A percentile compares a stretch with the other conserved stretches of the same genome.
Conservation (phyloP, 352 stramenopile species). For the Phytopythium oedochilum region DNA sequence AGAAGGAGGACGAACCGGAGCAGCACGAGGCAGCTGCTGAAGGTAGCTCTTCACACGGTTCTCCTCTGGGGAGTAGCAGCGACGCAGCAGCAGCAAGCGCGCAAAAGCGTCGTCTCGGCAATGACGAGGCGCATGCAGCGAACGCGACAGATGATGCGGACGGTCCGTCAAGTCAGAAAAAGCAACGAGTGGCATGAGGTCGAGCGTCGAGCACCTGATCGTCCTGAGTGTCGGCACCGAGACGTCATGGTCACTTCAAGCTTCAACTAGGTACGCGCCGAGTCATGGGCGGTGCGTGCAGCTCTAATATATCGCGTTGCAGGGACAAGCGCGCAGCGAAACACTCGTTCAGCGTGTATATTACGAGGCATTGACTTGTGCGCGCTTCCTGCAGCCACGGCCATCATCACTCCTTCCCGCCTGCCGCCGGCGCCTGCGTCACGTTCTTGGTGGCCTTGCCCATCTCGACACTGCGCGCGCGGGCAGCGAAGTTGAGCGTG, state of each 20-base stretch:
- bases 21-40: background rate
- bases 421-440: slow-evolving; percentile 25
- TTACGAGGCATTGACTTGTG: background rate
- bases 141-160: background rate
- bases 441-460: slow-evolving; percentile 87
- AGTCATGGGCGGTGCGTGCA: background rate
- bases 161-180: background rate
- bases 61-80: no score
- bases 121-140: no score
- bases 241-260: background rate
- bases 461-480: slow-evolving; percentile 86
- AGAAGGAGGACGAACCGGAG: slow-evolving; percentile 9
- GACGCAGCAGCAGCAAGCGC: no score
- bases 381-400: no score
- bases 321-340: background rate
- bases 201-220: background rate
- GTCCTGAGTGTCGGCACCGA: background rate
- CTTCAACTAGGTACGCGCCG: background rate
- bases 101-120: no score
- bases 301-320: background rate
- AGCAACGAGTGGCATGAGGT: background rate
- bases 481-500: slow-evolving; percentile 91
- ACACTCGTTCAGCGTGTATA: background rate
- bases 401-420: slow-evolving; percentile 4
- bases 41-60: no score